A percentile compares a stretch with the other conserved stretches of the same genome.
These are phyloP conservation scores for Arabidopsis lyrata DNA, from an alignment of 441 rosid genomes.

Conservation along the genomic window DNA sequence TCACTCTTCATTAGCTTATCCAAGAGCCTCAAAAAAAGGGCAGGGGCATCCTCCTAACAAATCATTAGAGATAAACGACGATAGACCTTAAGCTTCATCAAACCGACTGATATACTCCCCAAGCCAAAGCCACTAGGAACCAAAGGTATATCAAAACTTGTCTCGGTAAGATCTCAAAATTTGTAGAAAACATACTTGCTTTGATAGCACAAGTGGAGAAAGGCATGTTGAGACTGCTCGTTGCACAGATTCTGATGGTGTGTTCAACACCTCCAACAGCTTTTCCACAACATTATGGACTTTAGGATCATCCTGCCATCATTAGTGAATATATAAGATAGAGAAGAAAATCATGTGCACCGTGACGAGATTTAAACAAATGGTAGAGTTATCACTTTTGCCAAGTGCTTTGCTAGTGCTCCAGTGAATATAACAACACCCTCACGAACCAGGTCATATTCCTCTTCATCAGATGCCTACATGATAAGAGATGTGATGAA, in stretches of 20 bases:
- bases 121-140: conserved; percentile 20
- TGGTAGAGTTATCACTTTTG: conserved; percentile 60
- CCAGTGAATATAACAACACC: conserved; percentile 99
- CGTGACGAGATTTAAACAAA: not conserved
- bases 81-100: conserved; percentile 12
- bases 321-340: conserved; percentile 37
- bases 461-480: conserved; percentile 94
- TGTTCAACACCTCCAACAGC: conserved; percentile 94
- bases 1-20: conserved; percentile 92
- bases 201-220: conserved; percentile 89
- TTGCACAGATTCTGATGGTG: conserved; percentile 99
- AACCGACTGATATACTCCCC: not conserved
- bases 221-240: conserved; percentile 94
- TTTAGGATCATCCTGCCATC: conserved; percentile 94
- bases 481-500: conserved; percentile 31
- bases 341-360: conserved; percentile 7
- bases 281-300: conserved; percentile 94
- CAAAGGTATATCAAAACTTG: conserved; percentile 15
- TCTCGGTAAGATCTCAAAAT: conserved; percentile 14
- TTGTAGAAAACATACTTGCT: conserved; percentile 62
- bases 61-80: conserved; percentile 29
- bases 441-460: conserved; percentile 97
- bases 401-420: conserved; percentile 95
- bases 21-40: conserved; percentile 80
- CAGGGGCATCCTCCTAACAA: conserved; percentile 78